Conservation (phyloP, 2,329 filamentous ascomycete species). For the Atkinsonella texensis region DNA sequence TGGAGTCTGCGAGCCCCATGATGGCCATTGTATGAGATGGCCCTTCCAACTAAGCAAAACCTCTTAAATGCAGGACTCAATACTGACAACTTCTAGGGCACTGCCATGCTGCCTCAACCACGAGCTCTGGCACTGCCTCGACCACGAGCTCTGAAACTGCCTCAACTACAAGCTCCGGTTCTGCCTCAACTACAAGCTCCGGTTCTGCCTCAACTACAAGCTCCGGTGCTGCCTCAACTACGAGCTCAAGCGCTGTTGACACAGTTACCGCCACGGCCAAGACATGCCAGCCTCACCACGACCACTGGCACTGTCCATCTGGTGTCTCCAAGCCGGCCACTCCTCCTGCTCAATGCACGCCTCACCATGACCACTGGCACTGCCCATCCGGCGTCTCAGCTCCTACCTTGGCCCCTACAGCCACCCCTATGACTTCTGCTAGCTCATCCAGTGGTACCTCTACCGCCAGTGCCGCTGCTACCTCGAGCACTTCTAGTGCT, state of each 20-base stretch:
- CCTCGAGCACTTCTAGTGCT: background rate
- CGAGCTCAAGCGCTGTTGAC: background rate
- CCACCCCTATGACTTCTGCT: background rate
- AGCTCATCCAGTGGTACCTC: background rate
- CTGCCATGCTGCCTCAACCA: conserved; percentile 7
- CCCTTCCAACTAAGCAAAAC: background rate
- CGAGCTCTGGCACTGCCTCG: background rate
- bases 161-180: too few relatives aligned
- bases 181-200: background rate
- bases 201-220: background rate
- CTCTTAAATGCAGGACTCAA: background rate
- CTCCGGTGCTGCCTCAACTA: conserved; percentile 2
- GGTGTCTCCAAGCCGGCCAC: conserved; percentile 7
- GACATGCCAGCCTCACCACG: conserved; percentile 6
- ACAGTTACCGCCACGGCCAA: conserved; percentile 1
- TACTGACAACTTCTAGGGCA: conserved; percentile 6
- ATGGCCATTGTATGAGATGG: conserved; percentile 9
- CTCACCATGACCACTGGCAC: conserved; percentile 10
- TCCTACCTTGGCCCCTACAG: conserved; percentile 2
- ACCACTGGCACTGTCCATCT: conserved; percentile 9
- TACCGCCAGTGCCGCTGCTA: background rate
- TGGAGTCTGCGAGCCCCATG: conserved; percentile 9
- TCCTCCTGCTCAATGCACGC: conserved; percentile 8
- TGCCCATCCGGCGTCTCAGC: conserved; percentile 10
- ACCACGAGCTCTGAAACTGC: too few relatives aligned